Base-by-base conservation (phyloP, 1,284 basidiomycete genomes). In the Boletellus sp. region DNA sequence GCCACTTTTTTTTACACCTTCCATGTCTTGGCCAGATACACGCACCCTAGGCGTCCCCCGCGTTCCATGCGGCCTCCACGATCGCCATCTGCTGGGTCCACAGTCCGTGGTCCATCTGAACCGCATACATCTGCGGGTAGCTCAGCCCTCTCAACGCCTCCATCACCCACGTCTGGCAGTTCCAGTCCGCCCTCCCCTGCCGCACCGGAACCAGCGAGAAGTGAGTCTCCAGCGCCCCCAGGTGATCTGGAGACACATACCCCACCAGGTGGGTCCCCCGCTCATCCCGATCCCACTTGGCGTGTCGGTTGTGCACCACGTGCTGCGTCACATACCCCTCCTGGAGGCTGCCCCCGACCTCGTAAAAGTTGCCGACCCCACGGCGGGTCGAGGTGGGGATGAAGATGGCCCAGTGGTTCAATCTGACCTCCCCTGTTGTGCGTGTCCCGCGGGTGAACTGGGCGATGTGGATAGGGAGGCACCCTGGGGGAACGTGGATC, bases 341-440 rank as follows among this genome's bases (percentile, higher is more conserved):
- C 39, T 50, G 57, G 0, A 61, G 52, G 16, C 51, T 52, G 3
- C 57, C 60, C 0, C 44, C 51, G 33, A 63, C 41, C 22, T 61
- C 61, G 47, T 60, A 60, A 24, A 40, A 63, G 51, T 60, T 60
- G 5, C 61, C 57, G n/a, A 63, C 47, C 0, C 61, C 61, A 7
- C 59, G 61, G 12, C 18, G n/a, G 4, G 47, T 40, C 6, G 61
- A 63, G 7, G 59, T 63, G 2, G 59, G 59, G 44, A 61, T 43
- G 52, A 61, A 63, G 45, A 63, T 60, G 18, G 59, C 59, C 61
- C 61, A 64, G 33, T 64, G 61, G 22, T 52, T 40, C 0, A 64
- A 41, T 21, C 47, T 35, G 5, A n/a, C 19, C 0, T 33, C 44
- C 10, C 57, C 61, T 0, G 24, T 38, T 2, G 43, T 1, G 7